phyloP scores from a whole-genome alignment of 164 flowering plant genomes.

The Umbilicus rupestris region DNA sequence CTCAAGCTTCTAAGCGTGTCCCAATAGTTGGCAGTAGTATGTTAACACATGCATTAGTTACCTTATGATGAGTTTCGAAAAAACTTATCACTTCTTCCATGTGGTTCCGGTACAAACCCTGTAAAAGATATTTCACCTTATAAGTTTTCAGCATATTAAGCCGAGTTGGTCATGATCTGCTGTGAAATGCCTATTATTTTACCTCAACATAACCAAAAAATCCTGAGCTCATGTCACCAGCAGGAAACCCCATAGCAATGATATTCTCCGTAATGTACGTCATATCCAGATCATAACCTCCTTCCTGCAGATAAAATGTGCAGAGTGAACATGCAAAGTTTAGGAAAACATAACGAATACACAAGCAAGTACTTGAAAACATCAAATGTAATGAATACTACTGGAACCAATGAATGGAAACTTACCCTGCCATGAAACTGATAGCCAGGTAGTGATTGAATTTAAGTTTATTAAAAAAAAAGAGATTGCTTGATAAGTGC shows the following conservation, averaged over 20 bases:
- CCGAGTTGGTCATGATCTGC: background rate
- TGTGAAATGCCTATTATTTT: constrained; percentile 4
- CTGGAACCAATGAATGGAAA: too few species aligned
- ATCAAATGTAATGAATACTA: background rate
- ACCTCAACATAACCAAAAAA: constrained; percentile 98
- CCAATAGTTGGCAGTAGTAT: background rate
- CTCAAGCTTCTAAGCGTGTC: background rate
- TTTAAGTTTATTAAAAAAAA: too few species aligned
- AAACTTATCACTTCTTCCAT: constrained; percentile 99
- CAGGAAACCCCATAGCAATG: constrained; percentile 99
- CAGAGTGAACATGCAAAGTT: background rate
- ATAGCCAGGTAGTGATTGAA: too few species aligned
- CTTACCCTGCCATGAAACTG: too few species aligned
- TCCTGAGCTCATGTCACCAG: constrained; percentile 99
- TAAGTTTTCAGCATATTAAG: background rate
- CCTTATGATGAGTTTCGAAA: constrained; percentile 96
- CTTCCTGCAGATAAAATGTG: constrained; percentile 50
- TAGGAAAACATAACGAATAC: too few species aligned
- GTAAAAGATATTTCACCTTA: constrained; percentile 15
- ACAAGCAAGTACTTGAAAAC: background rate
- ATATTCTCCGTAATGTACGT: constrained; percentile 96
- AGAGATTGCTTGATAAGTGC: too few species aligned
- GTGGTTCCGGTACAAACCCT: constrained; percentile 95
- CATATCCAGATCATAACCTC: constrained; percentile 98
- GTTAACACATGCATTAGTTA: constrained; percentile 14